Percentiles rank a stretch among this genome's conserved stretches.
Evolutionary conservation across 164 flowering plant genomes (phyloP).

Genomic region (Annona cherimola): DNA sequence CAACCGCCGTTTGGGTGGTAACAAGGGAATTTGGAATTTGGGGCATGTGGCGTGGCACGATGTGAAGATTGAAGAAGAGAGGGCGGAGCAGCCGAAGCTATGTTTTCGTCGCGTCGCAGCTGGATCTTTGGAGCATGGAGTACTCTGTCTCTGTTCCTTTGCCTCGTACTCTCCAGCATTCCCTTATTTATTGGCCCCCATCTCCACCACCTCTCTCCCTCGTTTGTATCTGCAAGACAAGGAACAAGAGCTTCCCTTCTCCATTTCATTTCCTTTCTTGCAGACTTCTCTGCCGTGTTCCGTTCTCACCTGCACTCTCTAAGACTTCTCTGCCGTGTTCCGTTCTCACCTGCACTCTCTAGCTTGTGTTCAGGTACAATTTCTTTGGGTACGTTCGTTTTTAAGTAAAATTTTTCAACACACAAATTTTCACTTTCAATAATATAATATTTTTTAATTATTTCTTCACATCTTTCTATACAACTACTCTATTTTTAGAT

Average conservation of each 20-base stretch:
- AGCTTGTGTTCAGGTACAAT: background rate
- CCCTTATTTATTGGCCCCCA: background rate
- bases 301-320: background rate
- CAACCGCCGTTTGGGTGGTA: background rate
- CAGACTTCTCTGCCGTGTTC: no score
- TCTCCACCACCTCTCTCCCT: background rate
- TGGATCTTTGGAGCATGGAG: background rate
- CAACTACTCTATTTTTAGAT: no score
- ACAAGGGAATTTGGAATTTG: background rate
- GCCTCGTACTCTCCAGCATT: background rate
- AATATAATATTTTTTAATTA: background rate
- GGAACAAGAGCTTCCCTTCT: background rate
- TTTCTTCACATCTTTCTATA: no score
- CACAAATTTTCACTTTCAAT: background rate
- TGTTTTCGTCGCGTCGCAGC: slow-evolving; percentile 5
- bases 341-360: background rate
- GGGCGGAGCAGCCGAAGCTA: slow-evolving; percentile 12
- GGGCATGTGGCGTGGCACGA: background rate
- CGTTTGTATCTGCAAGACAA: background rate
- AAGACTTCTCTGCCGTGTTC: no score
- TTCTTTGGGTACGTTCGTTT: background rate
- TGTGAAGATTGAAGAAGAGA: background rate
- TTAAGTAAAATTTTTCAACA: background rate
- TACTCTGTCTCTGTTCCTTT: background rate
- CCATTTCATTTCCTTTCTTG: background rate